phyloP scores from a whole-genome alignment of 2,329 filamentous ascomycete genomes.

The Fusarium sp. region DNA sequence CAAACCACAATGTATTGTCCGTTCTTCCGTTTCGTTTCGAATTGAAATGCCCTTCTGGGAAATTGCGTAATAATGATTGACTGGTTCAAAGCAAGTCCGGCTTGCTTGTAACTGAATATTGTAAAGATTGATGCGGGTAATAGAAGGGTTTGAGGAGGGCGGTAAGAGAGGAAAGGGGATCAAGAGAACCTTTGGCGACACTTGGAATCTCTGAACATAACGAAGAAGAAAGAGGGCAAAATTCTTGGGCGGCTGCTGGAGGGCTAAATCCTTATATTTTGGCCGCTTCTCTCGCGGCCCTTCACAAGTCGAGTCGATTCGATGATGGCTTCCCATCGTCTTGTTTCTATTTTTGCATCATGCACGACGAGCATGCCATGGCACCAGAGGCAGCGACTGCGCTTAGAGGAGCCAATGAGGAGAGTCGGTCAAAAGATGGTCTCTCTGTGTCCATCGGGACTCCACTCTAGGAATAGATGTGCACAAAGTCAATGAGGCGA shows the following conservation, averaged over 20 bases:
- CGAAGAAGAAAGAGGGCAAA: conserved; percentile 57
- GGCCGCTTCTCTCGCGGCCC: conserved; percentile 59
- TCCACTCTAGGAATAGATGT: conserved; percentile 50
- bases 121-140: conserved; percentile 40
- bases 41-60: conserved; percentile 24
- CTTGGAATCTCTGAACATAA: conserved; percentile 61
- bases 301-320: conserved; percentile 47
- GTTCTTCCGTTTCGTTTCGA: conserved; percentile 39
- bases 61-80: conserved; percentile 60
- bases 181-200: conserved; percentile 62
- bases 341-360: conserved; percentile 57
- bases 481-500: conserved; percentile 41
- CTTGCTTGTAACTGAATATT: conserved; percentile 64
- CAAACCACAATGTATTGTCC: conserved; percentile 45
- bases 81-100: conserved; percentile 70
- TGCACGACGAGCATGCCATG: conserved; percentile 45
- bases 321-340: conserved; percentile 42
- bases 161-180: conserved; percentile 53
- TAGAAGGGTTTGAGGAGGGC: conserved; percentile 51
- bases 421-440: conserved; percentile 45
- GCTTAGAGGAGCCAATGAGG: conserved; percentile 63
- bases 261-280: conserved; percentile 70
- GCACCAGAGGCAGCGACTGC: conserved; percentile 53
- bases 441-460: conserved; percentile 40
- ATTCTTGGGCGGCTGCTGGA: conserved; percentile 56